These are phyloP conservation scores for Entonaema liquescens DNA, from an alignment of 495 filamentous ascomycete species.

Conservation along the genomic window DNA sequence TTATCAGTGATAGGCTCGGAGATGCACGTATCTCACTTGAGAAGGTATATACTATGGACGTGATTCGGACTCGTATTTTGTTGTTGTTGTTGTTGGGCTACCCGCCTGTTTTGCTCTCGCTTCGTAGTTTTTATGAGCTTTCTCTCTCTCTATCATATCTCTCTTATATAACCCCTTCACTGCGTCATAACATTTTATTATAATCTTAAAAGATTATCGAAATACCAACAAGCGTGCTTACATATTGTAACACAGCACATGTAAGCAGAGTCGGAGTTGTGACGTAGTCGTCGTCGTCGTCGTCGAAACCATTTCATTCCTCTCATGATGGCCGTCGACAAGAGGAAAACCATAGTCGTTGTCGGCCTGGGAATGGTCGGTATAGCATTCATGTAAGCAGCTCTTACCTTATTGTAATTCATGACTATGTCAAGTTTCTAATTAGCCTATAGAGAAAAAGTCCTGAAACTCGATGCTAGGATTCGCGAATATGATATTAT, in stretches of 20 bases:
- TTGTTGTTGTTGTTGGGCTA: not conserved
- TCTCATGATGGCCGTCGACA: constrained; percentile 44
- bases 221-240: not conserved
- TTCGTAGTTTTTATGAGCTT: not conserved
- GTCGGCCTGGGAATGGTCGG: constrained; percentile 97
- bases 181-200: constrained; percentile 5
- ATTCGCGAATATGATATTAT: constrained; percentile 82
- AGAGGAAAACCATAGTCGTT: constrained; percentile 78
- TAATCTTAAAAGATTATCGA: not conserved
- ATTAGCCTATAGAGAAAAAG: constrained; percentile 73
- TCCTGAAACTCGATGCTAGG: constrained; percentile 85
- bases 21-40: constrained; percentile 31
- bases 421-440: constrained; percentile 71
- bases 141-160: not conserved
- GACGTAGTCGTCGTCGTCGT: constrained; percentile 15
- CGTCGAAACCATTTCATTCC: not conserved
- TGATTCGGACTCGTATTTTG: constrained; percentile 8
- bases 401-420: not conserved
- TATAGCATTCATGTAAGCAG: constrained; percentile 85
- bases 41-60: not conserved
- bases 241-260: constrained; percentile 13
- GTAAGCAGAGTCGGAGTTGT: constrained; percentile 17
- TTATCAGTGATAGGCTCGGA: constrained; percentile 28
- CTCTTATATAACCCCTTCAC: not conserved
- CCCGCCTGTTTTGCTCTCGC: not conserved